Evolutionary conservation across 2,329 filamentous ascomycete species (phyloP), one percentile per base, ranked within the genome.

Genomic region (Fusarium luffae): DNA sequence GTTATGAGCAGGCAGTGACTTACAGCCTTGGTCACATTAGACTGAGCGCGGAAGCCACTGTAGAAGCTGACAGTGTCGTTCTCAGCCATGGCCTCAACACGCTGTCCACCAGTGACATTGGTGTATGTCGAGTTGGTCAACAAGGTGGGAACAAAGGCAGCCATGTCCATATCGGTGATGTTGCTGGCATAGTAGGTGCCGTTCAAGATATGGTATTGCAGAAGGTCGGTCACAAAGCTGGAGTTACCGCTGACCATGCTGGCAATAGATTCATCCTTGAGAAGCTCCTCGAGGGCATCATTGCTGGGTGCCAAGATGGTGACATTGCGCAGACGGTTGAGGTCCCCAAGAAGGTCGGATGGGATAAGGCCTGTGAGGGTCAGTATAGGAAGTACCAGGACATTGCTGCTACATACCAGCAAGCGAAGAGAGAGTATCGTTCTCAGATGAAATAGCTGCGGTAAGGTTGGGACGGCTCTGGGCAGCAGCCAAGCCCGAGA

Each of bases 151-250:
- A 82, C 70, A 44, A 83, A 81, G 5, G 74, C 60, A 0, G 79
- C 66, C 1, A 71, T 70, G 3, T 74, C 72, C 2, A 73, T 71
- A 3, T 73, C 72, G n/a, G 75, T 78, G 5, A 76, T 65, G 10
- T 74, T 68, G 52, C 82, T 78, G 7, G 75, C 75, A 27, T 75
- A 77, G 23, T 79, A 79, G 1, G 78, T 82, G 32, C 82, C 84
- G 50, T 84, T 81, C 49, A 90, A 78, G 47, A 90, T 83, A 75
- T 90, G 88, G 79, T 90, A 90, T 30, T 82, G 76, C 7, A 90
- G 81, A 40, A 90, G 81, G 25, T 76, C 76, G 23, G 78, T 74
- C 19, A 82, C 74, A 12, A 86, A 76, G 51, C 78, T 75, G 44
- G 76, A 63, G 63, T 83, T 78, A 4, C 84, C 77, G 7, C 77